phyloP scores from a whole-genome alignment of 176 grass and related monocot species.

The Aegilops speltoides region DNA sequence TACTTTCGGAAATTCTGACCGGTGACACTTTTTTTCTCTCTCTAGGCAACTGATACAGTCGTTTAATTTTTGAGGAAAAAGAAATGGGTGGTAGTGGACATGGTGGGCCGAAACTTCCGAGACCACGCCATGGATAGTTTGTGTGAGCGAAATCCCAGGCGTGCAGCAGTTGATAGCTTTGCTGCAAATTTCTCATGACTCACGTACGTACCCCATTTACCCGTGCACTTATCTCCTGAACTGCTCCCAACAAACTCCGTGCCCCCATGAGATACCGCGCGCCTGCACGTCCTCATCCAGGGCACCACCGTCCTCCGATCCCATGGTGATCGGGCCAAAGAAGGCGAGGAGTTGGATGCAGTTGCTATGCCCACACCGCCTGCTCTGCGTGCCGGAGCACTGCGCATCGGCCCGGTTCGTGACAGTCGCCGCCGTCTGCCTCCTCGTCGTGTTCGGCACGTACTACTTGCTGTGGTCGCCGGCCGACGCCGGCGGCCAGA shows the following conservation, averaged over 20 bases:
- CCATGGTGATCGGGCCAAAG: constrained; percentile 12
- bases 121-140: background rate
- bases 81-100: background rate
- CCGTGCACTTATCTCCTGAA: background rate
- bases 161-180: constrained; percentile 28
- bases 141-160: background rate
- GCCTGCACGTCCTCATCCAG: background rate
- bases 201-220: background rate
- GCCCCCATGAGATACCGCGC: background rate
- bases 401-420: constrained; percentile 27
- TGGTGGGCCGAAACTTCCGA: background rate
- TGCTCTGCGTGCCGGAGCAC: constrained; percentile 24
- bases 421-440: constrained; percentile 7
- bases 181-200: constrained; percentile 34
- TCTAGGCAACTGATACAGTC: no score
- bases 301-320: background rate
- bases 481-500: constrained; percentile 3
- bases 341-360: background rate
- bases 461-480: constrained; percentile 34
- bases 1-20: no score
- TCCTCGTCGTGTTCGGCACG: constrained; percentile 25
- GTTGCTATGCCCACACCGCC: background rate
- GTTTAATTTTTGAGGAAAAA: no score
- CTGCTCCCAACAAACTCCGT: background rate
- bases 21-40: no score